Base-by-base conservation (phyloP, 495 filamentous ascomycete species). In the Xylaria longipes region DNA sequence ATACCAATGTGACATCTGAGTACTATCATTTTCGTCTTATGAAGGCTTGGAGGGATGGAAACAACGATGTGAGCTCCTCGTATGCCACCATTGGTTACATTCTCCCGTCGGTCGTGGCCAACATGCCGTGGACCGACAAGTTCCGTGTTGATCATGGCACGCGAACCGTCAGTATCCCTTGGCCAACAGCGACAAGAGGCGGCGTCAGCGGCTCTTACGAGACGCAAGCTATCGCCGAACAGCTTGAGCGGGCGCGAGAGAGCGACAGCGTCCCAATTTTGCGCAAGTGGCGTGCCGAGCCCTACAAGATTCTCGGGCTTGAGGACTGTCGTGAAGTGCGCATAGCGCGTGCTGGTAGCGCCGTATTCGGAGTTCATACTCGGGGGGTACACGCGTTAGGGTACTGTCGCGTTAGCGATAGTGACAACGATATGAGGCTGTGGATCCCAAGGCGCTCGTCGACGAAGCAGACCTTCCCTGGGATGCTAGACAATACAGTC, bases 331-430 rank as follows among this genome's bases (percentile, higher is more conserved):
- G 82, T 7, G 22, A 14, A 20, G 71, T 84, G 3, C 76, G 77
- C n/a, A 85, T 95, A 72, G 91, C 93, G 77, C 84, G 93, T 27
- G 82, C 84, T 27, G 93, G 90, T 1, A 87, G 83, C 62, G 83
- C 89, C 15, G 79, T 96, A 12, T 93, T 96, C 71, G 93, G 93
- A 15, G 84, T 95, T 14, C 87, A 91, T 22, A 91, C 87, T 15
- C 93, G 93, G 77, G 93, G 93, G n/a, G 88, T 91, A n/a, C 93
- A 95, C 77, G 86, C 93, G 85, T 94, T 88, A 3, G 87, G 87
- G 3, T 94, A 89, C 74, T 84, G 87, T 15, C 81, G n/a, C n/a
- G n/a, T n/a, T n/a, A n/a, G 85, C 15, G 81, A 79, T 7, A 69
- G 77, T 20, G 65, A 83, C 9, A 89, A 87, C 0, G 89, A 87